Conservation (phyloP, 768 basidiomycete species). For the Serpula lacrymans region DNA sequence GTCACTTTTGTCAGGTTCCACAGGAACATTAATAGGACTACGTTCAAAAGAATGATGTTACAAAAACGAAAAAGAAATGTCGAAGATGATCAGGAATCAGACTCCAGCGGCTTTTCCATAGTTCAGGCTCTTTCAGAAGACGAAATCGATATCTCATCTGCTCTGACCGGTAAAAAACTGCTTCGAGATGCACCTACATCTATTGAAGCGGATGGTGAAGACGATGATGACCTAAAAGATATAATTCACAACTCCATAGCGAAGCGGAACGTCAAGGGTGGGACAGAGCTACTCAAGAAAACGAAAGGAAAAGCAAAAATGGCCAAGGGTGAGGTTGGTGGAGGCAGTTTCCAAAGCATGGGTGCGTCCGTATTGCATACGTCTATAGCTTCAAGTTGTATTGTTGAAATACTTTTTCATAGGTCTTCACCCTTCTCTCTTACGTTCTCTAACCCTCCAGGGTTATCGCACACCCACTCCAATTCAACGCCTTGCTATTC, state of each 20-base stretch:
- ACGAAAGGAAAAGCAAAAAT: constrained; percentile 70
- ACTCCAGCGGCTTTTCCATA: constrained; percentile 6
- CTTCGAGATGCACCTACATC: constrained; percentile 5
- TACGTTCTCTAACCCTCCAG: constrained; percentile 84
- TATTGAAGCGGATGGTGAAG: constrained; percentile 26
- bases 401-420: constrained; percentile 6
- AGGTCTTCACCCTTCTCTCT: constrained; percentile 82
- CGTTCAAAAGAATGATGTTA: constrained; percentile 21
- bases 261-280: constrained; percentile 70
- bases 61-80: constrained; percentile 28
- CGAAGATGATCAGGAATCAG: constrained; percentile 10
- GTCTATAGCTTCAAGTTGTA: not conserved
- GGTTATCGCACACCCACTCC: constrained; percentile 95
- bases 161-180: constrained; percentile 48
- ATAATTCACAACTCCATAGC: constrained; percentile 68
- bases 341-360: constrained; percentile 96
- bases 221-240: constrained; percentile 57
- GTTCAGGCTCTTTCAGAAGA: constrained; percentile 24
- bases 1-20: too few species aligned
- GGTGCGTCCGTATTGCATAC: constrained; percentile 45
- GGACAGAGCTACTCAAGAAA: constrained; percentile 74
- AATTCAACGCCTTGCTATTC: constrained; percentile 89
- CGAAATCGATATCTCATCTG: constrained; percentile 65
- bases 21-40: too few species aligned
- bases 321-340: constrained; percentile 76